Evolutionary conservation across 78 protist species (phyloP), one percentile per base, ranked within the genome.

Genomic region (Fonticula alba): DNA sequence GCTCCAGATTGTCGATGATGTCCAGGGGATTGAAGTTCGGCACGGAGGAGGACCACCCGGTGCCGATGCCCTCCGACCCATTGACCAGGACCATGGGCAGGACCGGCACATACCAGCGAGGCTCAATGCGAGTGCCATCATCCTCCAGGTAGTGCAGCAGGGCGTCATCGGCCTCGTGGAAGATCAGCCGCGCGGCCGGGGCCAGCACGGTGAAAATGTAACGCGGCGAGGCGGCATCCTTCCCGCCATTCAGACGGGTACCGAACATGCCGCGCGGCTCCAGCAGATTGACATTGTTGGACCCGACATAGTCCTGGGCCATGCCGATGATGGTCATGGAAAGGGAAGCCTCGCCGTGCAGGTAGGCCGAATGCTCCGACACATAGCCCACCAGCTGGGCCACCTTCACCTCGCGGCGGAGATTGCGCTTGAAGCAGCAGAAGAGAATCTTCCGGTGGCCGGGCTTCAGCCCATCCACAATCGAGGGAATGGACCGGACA

Each of bases 361-460:
- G 99, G 82, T 97, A 97, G 10, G 98, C 96, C 0, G 90, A 52
- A 43, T 82, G 85, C 59, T 78, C 88, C 29, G 87, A 20, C 10
- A 85, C 86, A 46, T 80, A 80, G 26, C 98, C 99, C 4, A 87
- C 74, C n/a, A 97, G 79, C 86, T 97, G 99, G 5, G 98, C 94
- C 5, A 97, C 99, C 72, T 91, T 94, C 60, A 94, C 61, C 53
- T 92, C 98, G 9, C 73, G 24, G 49, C 38, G 75, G 22, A 95
- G 75, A 38, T 88, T 86, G 32, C 96, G 80, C 89, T 92, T 92
- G 89, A 97, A 93, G 80, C 94, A 88, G 13, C 76, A 36, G 64
- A 62, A 97, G 41, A 97, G 33, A 2, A 93, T 82, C 77, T 97
- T 97, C 35, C 99, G 79, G 40, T 87, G 98, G 0, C 83, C 83